Evolutionary conservation across 768 basidiomycete genomes (phyloP), one percentile per base, ranked within the genome.

Genomic region (Lactarius hatsudake): DNA sequence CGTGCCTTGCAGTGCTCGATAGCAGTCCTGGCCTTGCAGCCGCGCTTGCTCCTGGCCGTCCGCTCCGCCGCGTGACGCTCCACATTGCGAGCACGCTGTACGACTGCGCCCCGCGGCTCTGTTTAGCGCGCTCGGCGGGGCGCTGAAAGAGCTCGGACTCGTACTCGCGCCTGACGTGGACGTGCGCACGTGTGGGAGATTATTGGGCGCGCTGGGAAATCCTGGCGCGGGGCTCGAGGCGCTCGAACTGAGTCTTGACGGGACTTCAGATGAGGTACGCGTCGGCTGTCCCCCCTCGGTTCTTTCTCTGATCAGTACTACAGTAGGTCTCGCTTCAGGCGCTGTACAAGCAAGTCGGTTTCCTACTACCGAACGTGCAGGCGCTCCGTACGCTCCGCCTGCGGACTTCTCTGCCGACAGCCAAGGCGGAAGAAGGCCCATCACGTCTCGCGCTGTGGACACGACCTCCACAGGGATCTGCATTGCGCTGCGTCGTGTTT

Each of bases 371-470:
- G 3, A 72, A 73, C 28, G 73, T 73, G 53, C 72, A 63, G 18
- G 72, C 71, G 5, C 72, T 78, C n/a, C 73, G 51, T 42, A 71
- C 71, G 0, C 72, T 78, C 38, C 71, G 71, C 18, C 61, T 78
- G 59, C 26, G 77, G 75, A 63, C 81, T 80, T 9, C 76, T 75
- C 59, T 80, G 69, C 64, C 81, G 75, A 12, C 80, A 64, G 28
- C 78, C 61, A 40, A 81, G 78, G 72, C 80, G 78, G 72, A 78
- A 74, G 58, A 64, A 51, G 54, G 59, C 38, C 72, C 71, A 40
- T 73, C 76, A 66, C 71, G 75, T 36, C 65, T 71, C 32, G 71
- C 72, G 63, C 68, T 76, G 28, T 71, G 61, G 62, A 64, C 68
- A 20, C 76, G 77, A 75, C 59, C 69, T 38, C 71, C 71, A 53